A percentile compares a stretch with the other conserved stretches of the same genome.
Conservation (phyloP, 176 grass and related monocot species). For the Hordeum vulgare region MorexV3_pseudomolecules_assembly NC_058520.1:13904054-13904553, state of each 20-base stretch:
- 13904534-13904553: too few relatives aligned
- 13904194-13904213: slow-evolving; percentile 67
- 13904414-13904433: too few relatives aligned
- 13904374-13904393: too few relatives aligned
- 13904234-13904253: slow-evolving; percentile 29
- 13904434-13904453: too few relatives aligned
- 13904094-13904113: slow-evolving; percentile 82
- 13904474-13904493: too few relatives aligned
- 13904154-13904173: slow-evolving; percentile 65
- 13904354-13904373: too few relatives aligned
- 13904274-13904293: slow-evolving; percentile 81
- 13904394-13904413: too few relatives aligned
- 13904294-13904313: slow-evolving; percentile 71
- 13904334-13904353: slow-evolving; percentile 30
- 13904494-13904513: too few relatives aligned
- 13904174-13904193: slow-evolving; percentile 61
- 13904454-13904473: too few relatives aligned
- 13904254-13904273: slow-evolving; percentile 46
- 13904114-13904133: slow-evolving; percentile 70
- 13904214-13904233: slow-evolving; percentile 72
- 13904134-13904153: slow-evolving; percentile 61
- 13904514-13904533: too few relatives aligned
- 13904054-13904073: slow-evolving; percentile 81
- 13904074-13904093: slow-evolving; percentile 92
- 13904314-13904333: slow-evolving; percentile 67